phyloP scores from a whole-genome alignment of 495 filamentous ascomycete species.

The Ascodesmis nigricans region DNA sequence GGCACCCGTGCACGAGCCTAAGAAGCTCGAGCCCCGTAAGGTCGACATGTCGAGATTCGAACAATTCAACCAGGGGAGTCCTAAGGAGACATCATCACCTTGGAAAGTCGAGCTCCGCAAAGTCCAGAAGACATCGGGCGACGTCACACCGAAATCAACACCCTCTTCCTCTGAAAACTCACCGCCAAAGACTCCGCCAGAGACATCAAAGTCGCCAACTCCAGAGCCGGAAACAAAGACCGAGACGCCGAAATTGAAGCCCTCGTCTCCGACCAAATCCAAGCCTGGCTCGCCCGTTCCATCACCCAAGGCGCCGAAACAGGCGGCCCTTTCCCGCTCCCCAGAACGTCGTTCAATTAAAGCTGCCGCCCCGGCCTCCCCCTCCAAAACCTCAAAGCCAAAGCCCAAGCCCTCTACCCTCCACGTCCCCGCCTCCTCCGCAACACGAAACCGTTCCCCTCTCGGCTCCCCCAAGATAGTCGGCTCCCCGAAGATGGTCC shows the following conservation, averaged over 20 bases:
- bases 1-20: constrained; percentile 10
- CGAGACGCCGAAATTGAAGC: neutral
- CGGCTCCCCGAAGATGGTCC: too few relatives aligned
- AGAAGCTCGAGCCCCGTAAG: neutral
- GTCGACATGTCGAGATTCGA: constrained; percentile 4
- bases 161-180: constrained; percentile 3
- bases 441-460: too few relatives aligned
- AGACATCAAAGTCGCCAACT: neutral
- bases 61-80: constrained; percentile 2
- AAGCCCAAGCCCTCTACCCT: constrained; percentile 6
- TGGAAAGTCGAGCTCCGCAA: neutral
- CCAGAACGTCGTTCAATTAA: constrained; percentile 9
- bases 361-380: constrained; percentile 10
- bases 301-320: neutral
- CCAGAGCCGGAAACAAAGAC: neutral
- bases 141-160: constrained; percentile 5
- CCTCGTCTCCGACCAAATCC: neutral
- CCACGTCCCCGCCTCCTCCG: too few relatives aligned
- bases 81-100: neutral
- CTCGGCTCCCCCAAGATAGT: too few relatives aligned
- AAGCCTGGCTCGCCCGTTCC: too few relatives aligned
- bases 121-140: neutral
- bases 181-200: neutral
- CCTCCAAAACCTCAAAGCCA: constrained; percentile 11
- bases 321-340: constrained; percentile 5